These are phyloP conservation scores for Leishmania tropica DNA, from an alignment of 208 protist genomes.

Conservation along the genomic window DNA sequence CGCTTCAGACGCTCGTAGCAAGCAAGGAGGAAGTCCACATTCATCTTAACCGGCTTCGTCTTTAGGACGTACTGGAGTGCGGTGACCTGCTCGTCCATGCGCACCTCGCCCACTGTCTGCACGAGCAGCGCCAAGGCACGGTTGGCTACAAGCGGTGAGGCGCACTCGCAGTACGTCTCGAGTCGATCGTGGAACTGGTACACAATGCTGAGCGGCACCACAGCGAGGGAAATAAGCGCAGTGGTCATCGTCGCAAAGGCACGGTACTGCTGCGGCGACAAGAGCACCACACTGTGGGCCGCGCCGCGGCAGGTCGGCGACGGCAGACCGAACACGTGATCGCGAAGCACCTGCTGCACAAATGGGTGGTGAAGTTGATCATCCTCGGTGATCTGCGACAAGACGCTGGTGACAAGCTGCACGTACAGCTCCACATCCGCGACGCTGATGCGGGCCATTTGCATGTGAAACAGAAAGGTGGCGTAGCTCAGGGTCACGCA, in stretches of 20 bases:
- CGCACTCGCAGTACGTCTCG: constrained; percentile 62
- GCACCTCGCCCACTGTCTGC: constrained; percentile 64
- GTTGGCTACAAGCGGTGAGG: constrained; percentile 82
- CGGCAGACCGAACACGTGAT: constrained; percentile 85
- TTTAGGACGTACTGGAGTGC: constrained; percentile 82
- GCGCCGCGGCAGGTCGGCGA: constrained; percentile 73
- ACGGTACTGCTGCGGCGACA: constrained; percentile 83
- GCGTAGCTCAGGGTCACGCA: constrained; percentile 88
- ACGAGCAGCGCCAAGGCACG: constrained; percentile 81
- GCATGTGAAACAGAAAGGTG: constrained; percentile 91
- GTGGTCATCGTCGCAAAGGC: constrained; percentile 75
- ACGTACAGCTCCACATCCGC: constrained; percentile 86
- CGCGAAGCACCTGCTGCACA: constrained; percentile 82
- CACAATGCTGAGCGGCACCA: constrained; percentile 70
- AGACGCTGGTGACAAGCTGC: constrained; percentile 70
- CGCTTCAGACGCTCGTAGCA: constrained; percentile 91
- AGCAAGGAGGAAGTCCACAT: constrained; percentile 88
- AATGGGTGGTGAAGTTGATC: constrained; percentile 77
- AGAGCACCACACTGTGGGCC: constrained; percentile 82
- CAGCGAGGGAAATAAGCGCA: constrained; percentile 53
- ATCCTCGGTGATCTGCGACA: constrained; percentile 69
- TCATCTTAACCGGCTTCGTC: constrained; percentile 75
- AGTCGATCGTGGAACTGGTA: constrained; percentile 89
- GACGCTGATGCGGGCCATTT: constrained; percentile 87
- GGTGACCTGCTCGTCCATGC: constrained; percentile 79